Evolutionary conservation across 305 asterid species (phyloP).

Genomic region (Striga hermonthica): DNA sequence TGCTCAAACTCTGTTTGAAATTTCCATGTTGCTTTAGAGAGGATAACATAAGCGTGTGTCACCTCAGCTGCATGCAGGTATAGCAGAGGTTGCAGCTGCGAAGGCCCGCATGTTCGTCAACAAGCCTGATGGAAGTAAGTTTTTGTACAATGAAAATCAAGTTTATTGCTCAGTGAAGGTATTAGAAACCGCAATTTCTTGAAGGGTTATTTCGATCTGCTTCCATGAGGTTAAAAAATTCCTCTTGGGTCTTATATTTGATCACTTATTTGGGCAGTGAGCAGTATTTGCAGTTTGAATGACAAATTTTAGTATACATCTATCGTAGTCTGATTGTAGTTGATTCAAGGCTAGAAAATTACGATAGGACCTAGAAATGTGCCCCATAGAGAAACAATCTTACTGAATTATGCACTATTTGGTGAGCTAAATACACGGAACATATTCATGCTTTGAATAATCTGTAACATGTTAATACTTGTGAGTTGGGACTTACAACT

Average conservation of each 20-base stretch:
- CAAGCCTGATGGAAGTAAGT: constrained; percentile 99
- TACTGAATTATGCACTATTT: background rate
- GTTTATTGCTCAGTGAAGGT: background rate
- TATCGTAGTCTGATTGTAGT: background rate
- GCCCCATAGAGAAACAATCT: background rate
- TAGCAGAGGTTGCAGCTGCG: constrained; percentile 99
- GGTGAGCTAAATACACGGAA: background rate
- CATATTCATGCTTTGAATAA: background rate
- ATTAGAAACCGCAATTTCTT: background rate
- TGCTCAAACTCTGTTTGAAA: constrained; percentile 21
- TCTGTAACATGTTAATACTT: background rate
- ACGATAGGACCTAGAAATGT: background rate
- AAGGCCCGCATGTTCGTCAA: constrained; percentile 97
- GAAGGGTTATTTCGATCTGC: background rate
- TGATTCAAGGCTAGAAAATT: background rate
- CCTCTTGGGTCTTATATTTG: background rate
- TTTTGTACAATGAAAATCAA: no score
- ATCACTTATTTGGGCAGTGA: background rate
- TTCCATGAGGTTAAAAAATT: constrained; percentile 1
- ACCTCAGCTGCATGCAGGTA: constrained; percentile 90
- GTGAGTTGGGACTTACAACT: no score
- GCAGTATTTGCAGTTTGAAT: background rate
- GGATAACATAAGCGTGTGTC: constrained; percentile 35
- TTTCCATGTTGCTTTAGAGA: constrained; percentile 30
- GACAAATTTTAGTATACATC: background rate